Evolutionary conservation across 768 basidiomycete genomes (phyloP).

Genomic region (Lenzites betulinus): DNA sequence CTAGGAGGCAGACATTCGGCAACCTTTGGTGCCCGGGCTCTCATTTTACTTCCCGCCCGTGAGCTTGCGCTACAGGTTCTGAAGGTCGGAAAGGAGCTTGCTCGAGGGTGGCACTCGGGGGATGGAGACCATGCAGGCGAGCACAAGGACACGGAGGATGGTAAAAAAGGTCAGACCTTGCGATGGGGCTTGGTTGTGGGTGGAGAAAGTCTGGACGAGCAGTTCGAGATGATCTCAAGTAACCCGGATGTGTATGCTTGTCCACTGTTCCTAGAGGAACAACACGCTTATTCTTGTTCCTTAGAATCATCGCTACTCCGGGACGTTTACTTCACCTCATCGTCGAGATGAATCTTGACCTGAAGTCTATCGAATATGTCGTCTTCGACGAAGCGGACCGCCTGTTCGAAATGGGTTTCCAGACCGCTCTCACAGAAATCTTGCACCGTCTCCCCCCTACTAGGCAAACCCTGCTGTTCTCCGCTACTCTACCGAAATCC

Average conservation of each 20-base stretch:
- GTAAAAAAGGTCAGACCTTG: slow-evolving; percentile 59
- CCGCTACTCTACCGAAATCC: slow-evolving; percentile 93
- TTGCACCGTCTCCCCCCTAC: slow-evolving; percentile 82
- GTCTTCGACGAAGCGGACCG: slow-evolving; percentile 99
- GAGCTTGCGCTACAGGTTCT: slow-evolving; percentile 94
- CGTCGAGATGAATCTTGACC: slow-evolving; percentile 94
- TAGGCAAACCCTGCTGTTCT: slow-evolving; percentile 93
- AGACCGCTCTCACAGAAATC: slow-evolving; percentile 88
- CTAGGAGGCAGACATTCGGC: slow-evolving; percentile 80
- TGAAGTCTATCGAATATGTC: slow-evolving; percentile 84
- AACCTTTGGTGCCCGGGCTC: slow-evolving; percentile 79
- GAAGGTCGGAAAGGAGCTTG: slow-evolving; percentile 94
- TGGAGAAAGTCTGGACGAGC: slow-evolving; percentile 93
- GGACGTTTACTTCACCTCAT: slow-evolving; percentile 95
- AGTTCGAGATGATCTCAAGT: slow-evolving; percentile 92
- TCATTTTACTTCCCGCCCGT: slow-evolving; percentile 89
- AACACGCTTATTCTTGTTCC: slow-evolving; percentile 2
- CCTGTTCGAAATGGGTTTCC: slow-evolving; percentile 98
- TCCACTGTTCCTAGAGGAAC: not conserved
- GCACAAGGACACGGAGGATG: slow-evolving; percentile 47
- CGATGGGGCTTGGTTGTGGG: slow-evolving; percentile 96
- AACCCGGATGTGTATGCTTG: slow-evolving; percentile 91
- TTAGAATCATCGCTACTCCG: slow-evolving; percentile 94
- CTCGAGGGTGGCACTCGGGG: slow-evolving; percentile 71
- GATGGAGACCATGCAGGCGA: slow-evolving; percentile 73